Conservation (phyloP, 31 red algal species). For the Asparagopsis taxiformis region DNA sequence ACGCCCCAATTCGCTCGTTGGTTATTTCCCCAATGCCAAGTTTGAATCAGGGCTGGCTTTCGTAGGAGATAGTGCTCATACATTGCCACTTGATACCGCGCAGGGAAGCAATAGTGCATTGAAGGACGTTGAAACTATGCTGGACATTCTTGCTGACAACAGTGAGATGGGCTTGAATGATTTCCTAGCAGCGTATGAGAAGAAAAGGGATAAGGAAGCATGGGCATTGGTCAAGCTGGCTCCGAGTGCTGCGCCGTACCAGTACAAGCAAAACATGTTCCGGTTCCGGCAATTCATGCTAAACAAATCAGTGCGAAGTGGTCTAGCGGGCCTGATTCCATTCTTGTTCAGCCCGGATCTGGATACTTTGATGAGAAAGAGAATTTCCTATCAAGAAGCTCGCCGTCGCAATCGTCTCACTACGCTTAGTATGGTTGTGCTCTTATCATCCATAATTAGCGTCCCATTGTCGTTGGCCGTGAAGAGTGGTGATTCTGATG, state of each 20-base stretch:
- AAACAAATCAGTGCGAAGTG: not conserved
- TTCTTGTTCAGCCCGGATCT: not conserved
- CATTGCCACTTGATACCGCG: slow-evolving; percentile 26
- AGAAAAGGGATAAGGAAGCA: slow-evolving; percentile 17
- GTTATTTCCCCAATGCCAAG: not conserved
- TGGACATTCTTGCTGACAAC: not conserved
- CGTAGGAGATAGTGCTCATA: slow-evolving; percentile 51
- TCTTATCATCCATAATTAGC: slow-evolving; percentile 1
- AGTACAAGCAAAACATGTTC: slow-evolving; percentile 27
- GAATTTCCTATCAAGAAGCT: slow-evolving; percentile 4
- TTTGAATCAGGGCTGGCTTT: slow-evolving; percentile 16
- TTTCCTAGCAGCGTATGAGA: slow-evolving; percentile 28
- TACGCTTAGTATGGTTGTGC: not conserved
- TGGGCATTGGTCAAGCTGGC: slow-evolving; percentile 29
- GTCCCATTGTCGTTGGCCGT: slow-evolving; percentile 26
- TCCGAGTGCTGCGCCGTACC: slow-evolving; percentile 1
- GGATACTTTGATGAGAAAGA: slow-evolving; percentile 17
- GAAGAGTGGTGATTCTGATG: too few species aligned
- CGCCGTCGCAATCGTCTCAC: slow-evolving; percentile 3
- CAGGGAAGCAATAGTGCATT: slow-evolving; percentile 46
- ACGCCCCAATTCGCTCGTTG: slow-evolving; percentile 36
- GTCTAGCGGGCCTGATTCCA: slow-evolving; percentile 1
- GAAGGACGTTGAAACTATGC: slow-evolving; percentile 15
- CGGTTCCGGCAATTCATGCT: not conserved
- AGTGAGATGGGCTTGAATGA: not conserved